Conservation (phyloP, 2,329 filamentous ascomycete species). For the Fusarium musae region DNA sequence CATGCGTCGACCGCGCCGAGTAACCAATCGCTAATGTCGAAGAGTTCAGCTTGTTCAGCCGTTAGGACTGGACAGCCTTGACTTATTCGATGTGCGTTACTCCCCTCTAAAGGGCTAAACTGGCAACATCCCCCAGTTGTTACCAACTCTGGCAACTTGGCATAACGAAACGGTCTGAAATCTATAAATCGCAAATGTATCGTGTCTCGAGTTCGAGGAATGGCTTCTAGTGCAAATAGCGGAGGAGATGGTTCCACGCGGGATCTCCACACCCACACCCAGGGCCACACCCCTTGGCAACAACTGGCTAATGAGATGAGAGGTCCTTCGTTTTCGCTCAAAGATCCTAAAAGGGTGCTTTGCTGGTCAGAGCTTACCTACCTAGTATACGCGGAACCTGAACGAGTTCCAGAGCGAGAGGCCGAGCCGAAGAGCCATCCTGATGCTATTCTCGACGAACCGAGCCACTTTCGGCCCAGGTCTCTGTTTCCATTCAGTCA, state of each 20-base stretch:
- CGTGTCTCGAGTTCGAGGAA: conserved; percentile 14
- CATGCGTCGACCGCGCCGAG: background rate
- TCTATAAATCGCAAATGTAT: background rate
- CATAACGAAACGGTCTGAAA: conserved; percentile 3
- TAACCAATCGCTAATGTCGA: background rate
- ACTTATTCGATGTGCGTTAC: background rate
- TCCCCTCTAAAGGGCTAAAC: background rate
- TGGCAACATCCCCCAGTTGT: background rate
- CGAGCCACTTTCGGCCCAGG: conserved; percentile 1
- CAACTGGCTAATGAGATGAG: conserved; percentile 28
- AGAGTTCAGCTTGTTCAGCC: background rate
- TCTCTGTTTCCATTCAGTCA: background rate
- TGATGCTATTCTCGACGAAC: conserved; percentile 23
- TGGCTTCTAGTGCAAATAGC: background rate
- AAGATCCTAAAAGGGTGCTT: background rate
- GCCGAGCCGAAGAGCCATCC: conserved; percentile 26
- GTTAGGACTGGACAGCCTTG: background rate
- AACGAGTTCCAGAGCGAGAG: conserved; percentile 10
- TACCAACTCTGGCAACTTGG: background rate
- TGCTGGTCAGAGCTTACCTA: conserved; percentile 15
- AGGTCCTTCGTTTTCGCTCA: conserved; percentile 13
- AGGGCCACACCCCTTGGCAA: background rate
- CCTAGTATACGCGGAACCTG: conserved; percentile 24
- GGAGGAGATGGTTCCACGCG: background rate
- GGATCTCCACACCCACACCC: conserved; percentile 25